Base-by-base conservation (phyloP, 108 stramenopile species). In the Schizochytrium sp. region DNA sequence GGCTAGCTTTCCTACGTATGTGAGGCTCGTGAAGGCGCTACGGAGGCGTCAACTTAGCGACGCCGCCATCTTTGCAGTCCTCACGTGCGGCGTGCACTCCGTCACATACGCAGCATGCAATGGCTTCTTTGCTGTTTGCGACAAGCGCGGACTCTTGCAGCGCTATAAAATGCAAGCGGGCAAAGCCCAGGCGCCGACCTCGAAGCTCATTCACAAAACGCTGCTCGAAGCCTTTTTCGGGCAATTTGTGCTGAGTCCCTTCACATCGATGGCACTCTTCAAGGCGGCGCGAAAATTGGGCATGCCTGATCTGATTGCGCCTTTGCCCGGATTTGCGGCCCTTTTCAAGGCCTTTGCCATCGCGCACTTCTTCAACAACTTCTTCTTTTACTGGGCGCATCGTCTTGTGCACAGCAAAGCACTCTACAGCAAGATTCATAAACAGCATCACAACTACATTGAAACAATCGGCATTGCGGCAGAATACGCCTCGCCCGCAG, bases 311-410 rank as follows among this genome's bases (percentile, higher is more conserved):
- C 45, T 83, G 45, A 83, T 45, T 8, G 51, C 48, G 2, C 25
- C 18, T 8, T 45, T 83, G n/a, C 76, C 76, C 25, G n/a, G 48
- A 6, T 28, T 83, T 12, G 19, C 28, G 48, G 6, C 1, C 43
- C 76, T 83, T 83, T 47, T 25, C 48, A 47, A 53, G 51, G n/a
- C 45, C n/a, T 89, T 89, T 72, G 89, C 51, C 5, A 60, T 87
- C 5, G 89, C 63, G 18, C 89, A 89, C 76, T 57, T 89, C 55
- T 88, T 91, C 59, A 90, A 91, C 51, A 87, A 90, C 71, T 44
- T 89, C 47, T 60, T 87, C 60, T 91, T 91, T 87, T 91, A 91
- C 72, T 91, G 89, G 89, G 45, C 89, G 29, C 91, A 91, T 72
- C 60, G 91, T 18, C 23, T 88, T 19, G 58, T 60, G 18, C 91